Percentiles rank a stretch among this genome's conserved stretches.
phyloP scores from a whole-genome alignment of 176 grass and related monocot genomes.

The Areca catechu region DNA sequence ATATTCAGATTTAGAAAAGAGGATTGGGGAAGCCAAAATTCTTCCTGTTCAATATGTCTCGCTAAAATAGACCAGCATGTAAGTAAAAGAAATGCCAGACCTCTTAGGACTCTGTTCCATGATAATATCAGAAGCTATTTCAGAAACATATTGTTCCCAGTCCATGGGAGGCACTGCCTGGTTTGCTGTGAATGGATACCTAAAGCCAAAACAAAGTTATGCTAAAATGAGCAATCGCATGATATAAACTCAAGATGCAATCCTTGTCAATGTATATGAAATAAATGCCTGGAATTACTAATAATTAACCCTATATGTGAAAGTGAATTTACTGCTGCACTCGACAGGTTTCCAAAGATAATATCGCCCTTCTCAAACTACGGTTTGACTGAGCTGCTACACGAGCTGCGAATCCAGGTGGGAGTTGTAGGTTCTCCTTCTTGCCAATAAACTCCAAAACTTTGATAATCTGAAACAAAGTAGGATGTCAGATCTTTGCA shows the following conservation, averaged over 20 bases:
- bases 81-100: slow-evolving; percentile 23
- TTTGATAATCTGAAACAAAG: slow-evolving; percentile 52
- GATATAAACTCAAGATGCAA: too few relatives aligned
- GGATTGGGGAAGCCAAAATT: too few relatives aligned
- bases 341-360: slow-evolving; percentile 92
- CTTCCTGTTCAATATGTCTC: too few relatives aligned
- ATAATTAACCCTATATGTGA: background rate
- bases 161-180: slow-evolving; percentile 79
- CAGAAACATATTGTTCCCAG: slow-evolving; percentile 92
- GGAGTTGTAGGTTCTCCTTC: slow-evolving; percentile 88
- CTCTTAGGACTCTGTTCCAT: slow-evolving; percentile 98
- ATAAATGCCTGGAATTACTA: background rate
- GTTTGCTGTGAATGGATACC: slow-evolving; percentile 81
- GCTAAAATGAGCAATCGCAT: background rate
- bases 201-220: slow-evolving; percentile 22
- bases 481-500: background rate
- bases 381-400: slow-evolving; percentile 74
- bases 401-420: slow-evolving; percentile 61
- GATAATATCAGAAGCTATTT: slow-evolving; percentile 85
- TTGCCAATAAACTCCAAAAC: slow-evolving; percentile 89
- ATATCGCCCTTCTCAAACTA: slow-evolving; percentile 88
- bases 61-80: background rate
- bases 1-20: too few relatives aligned
- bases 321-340: slow-evolving; percentile 72
- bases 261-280: too few relatives aligned